Evolutionary conservation across 371 early-diverging fungal species (phyloP), one percentile per base, ranked within the genome.

Genomic region (Mucor velutinosus): DNA sequence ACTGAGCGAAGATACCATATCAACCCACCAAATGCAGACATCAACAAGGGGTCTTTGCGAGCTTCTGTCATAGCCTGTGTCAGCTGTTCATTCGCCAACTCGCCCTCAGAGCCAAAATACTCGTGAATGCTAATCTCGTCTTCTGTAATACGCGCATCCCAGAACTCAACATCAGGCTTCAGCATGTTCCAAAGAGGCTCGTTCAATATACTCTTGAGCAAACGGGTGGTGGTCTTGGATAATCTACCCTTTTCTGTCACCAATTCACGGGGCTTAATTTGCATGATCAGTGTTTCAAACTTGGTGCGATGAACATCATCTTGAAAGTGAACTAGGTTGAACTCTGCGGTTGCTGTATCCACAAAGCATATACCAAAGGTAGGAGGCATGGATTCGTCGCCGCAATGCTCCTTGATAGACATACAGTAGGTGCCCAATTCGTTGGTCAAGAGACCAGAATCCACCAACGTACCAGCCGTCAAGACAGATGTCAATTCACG

Each of bases 391-490:
- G 72, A 51, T 11, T 84, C 86, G 14, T 75, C 57, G 10, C 37
- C 64, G 25, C 56, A 67, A 4, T 21, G 30, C 68, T 87, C 96
- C 70, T 93, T 94, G 72, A 99, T 89, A 5, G 94, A 81, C 95
- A 97, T 89, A 79, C 98, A 97, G 73, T 94, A 98, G 0, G 96
- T 96, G 37, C 91, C 84, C 85, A 94, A 84, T 56, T 97, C 97
- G 60, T 87, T 88, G 0, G 94, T 93, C 43, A 99, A 73, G 64
- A 99, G 70, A 8, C 92, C 90, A 23, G 92, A 80, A 70, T 99
- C 99, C 4, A 97, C 94, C 57, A 99, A 80, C 0, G 99, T 99
- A 58, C 99, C 99, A 0, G 90, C 90, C 0, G 99, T 99, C 35
- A 99, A 76, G 14, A 99, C 90, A 49, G 91, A 89, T 0, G 97